Evolutionary conservation across 768 basidiomycete species (phyloP).

Genomic region (Holtermannia corniformis): DNA sequence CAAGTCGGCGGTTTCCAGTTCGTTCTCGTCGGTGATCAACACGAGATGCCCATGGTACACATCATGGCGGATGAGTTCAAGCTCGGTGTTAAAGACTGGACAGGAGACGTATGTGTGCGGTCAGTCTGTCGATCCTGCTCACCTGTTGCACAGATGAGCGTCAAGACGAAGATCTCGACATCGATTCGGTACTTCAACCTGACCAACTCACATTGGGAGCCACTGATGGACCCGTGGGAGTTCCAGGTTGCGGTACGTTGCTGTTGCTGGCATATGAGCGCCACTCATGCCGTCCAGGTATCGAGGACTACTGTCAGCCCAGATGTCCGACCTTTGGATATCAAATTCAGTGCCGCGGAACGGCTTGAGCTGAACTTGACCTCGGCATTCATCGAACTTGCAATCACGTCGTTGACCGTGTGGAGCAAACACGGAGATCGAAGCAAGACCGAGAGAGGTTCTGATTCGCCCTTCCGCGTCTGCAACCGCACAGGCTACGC

Average conservation of each 20-base stretch:
- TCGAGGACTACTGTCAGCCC: conserved; percentile 27
- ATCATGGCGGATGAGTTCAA: conserved; percentile 76
- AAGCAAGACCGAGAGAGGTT: conserved; percentile 68
- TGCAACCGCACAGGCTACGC: conserved; percentile 82
- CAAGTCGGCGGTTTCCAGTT: conserved; percentile 86
- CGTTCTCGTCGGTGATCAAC: conserved; percentile 84
- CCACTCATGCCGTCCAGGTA: conserved; percentile 9
- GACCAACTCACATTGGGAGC: conserved; percentile 97
- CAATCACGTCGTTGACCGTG: conserved; percentile 59
- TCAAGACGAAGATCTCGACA: conserved; percentile 67
- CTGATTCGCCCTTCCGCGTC: conserved; percentile 86
- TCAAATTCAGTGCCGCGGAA: conserved; percentile 63
- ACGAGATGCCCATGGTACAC: conserved; percentile 90
- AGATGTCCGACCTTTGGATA: conserved; percentile 43
- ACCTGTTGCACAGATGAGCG: conserved; percentile 55
- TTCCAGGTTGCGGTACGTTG: conserved; percentile 58
- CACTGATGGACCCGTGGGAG: conserved; percentile 92
- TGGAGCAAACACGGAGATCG: conserved; percentile 66
- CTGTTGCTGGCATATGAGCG: background rate
- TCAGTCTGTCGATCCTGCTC: background rate
- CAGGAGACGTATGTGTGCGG: conserved; percentile 57
- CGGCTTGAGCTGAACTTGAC: conserved; percentile 85
- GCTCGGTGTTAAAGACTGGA: conserved; percentile 83
- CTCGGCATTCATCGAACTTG: conserved; percentile 78
- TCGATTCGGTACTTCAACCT: conserved; percentile 94